Evolutionary conservation across 495 filamentous ascomycete species (phyloP), one percentile per base, ranked within the genome.

Genomic region (Tirmania nivea): DNA sequence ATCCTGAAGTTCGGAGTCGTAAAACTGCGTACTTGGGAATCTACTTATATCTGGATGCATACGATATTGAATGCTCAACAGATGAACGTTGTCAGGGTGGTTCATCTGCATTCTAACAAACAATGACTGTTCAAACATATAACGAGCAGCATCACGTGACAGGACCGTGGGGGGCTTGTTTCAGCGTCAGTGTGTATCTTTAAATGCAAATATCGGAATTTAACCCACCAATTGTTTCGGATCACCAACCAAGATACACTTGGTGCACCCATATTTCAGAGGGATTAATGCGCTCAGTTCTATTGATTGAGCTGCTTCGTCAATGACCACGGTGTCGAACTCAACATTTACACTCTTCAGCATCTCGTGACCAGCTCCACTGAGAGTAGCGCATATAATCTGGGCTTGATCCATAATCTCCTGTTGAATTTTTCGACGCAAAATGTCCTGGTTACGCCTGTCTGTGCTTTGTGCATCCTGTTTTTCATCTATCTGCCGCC

Each of bases 101-200:
- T 95, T 95, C 56, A 76, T 74, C 63, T 95, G 88, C 92, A 97
- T 97, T 34, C 90, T 80, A 45, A 95, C 90, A 69, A 97, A 97
- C 67, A 97, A 72, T 71, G 85, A 93, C 69, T 96, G 89, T 63
- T 96, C 92, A 68, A 95, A 97, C 56, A 88, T 83, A 67, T 88
- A 96, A 45, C 80, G 76, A 12, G 87, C 86, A 14, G 92, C 90
- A 59, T 88, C 86, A 60, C 84, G 81, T 14, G 92, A 96, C 21
- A 97, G 74, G 31, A 97, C 90, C 1, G 90, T 97, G 2, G 90
- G 90, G 4, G 90, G 90, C 61, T 63, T 51, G 39, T 42, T 54
- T 19, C 14, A 25, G 19, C 34, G 42, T 31, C n/a, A 52, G 45
- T 21, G 10, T 21, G 6, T 52, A 49, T 10, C 14, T 19, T 14